These are phyloP conservation scores for Phytophthora macrochlamydospora DNA, from an alignment of 352 stramenopile genomes.

Conservation along the genomic window DNA sequence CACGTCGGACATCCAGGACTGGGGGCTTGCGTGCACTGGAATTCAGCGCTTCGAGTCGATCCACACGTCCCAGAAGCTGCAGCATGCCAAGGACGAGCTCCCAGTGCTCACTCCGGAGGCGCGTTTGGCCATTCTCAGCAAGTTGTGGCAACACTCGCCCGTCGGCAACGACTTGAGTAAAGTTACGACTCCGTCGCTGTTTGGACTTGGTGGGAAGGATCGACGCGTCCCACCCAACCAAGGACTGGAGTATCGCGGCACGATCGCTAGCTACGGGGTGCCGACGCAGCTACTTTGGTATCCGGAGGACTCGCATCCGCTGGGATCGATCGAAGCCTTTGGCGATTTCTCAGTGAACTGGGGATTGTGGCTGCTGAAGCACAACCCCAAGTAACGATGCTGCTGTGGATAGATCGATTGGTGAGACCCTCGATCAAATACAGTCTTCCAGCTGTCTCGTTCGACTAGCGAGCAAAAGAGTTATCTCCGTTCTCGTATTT, in stretches of 20 bases:
- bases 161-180: conserved; percentile 86
- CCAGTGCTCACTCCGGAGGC: conserved; percentile 45
- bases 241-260: conserved; percentile 93
- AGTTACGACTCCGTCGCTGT: conserved; percentile 90
- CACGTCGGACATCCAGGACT: conserved; percentile 97
- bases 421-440: no score
- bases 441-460: no score
- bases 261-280: conserved; percentile 64
- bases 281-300: conserved; percentile 73
- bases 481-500: no score
- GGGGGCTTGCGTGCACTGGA: conserved; percentile 90
- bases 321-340: conserved; percentile 69
- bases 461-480: no score
- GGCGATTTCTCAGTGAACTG: conserved; percentile 81
- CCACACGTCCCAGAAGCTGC: conserved; percentile 63
- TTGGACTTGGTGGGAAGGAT: conserved; percentile 93
- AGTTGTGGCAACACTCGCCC: conserved; percentile 90
- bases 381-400: conserved; percentile 42
- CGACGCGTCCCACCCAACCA: conserved; percentile 90
- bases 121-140: conserved; percentile 63
- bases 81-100: conserved; percentile 30
- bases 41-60: conserved; percentile 89
- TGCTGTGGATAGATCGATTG: no score
- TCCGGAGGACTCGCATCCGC: conserved; percentile 73
- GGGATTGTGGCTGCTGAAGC: conserved; percentile 70